phyloP scores from a whole-genome alignment of 352 stramenopile species.

The Phytophthora hybrid region DNA sequence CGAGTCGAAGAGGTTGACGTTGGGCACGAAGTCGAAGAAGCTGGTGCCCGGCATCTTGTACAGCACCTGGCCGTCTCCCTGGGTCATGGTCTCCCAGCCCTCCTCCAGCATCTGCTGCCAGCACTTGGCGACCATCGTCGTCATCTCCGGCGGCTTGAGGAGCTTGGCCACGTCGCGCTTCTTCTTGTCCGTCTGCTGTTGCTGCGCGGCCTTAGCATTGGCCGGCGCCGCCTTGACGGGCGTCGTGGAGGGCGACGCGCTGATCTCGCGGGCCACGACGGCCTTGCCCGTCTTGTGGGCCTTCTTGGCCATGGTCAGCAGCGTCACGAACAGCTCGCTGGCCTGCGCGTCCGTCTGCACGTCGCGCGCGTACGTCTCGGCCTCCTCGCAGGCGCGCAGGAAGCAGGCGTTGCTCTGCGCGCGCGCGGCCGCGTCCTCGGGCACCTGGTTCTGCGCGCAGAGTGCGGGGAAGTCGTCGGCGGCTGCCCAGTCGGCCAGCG shows the following conservation, averaged over 20 bases:
- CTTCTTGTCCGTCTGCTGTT: constrained; percentile 13
- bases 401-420: constrained; percentile 61
- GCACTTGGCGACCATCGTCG: constrained; percentile 48
- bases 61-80: constrained; percentile 57
- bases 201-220: constrained; percentile 4
- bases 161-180: constrained; percentile 20
- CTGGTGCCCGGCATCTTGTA: constrained; percentile 74
- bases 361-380: constrained; percentile 37
- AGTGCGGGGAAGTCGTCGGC: constrained; percentile 48
- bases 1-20: constrained; percentile 84
- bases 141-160: constrained; percentile 36
- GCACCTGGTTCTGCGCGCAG: constrained; percentile 44
- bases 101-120: constrained; percentile 65
- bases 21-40: constrained; percentile 77
- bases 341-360: constrained; percentile 45
- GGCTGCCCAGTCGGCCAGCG: constrained; percentile 24
- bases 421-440: constrained; percentile 46
- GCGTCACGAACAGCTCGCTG: constrained; percentile 42
- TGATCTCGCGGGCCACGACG: constrained; percentile 29
- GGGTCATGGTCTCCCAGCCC: constrained; percentile 72
- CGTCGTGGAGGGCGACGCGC: constrained; percentile 14
- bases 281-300: constrained; percentile 27
- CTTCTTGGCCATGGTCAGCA: constrained; percentile 42
- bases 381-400: constrained; percentile 58
- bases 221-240: constrained; percentile 9